A percentile compares a stretch with the other conserved stretches of the same genome.
Conservation (phyloP, 768 basidiomycete genomes). For the Trametes sanguinea region DNA sequence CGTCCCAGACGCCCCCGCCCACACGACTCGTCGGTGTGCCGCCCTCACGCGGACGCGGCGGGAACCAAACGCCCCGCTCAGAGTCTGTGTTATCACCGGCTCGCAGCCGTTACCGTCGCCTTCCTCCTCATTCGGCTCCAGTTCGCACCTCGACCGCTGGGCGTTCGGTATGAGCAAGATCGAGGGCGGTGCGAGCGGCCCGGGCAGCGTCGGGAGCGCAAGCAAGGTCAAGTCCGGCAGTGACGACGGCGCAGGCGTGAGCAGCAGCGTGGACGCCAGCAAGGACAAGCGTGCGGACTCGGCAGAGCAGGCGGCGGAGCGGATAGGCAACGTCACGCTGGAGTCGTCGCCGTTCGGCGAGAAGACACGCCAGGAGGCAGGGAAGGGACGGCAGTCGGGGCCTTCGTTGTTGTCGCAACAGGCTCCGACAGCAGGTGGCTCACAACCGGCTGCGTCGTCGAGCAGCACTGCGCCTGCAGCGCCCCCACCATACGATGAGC, state of each 20-base stretch:
- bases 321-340: conserved; percentile 51
- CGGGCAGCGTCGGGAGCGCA: conserved; percentile 34
- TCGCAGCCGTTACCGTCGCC: conserved; percentile 92
- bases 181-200: conserved; percentile 45
- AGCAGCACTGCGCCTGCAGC: conserved; percentile 17
- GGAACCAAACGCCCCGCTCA: conserved; percentile 91
- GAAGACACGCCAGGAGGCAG: conserved; percentile 38
- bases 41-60: conserved; percentile 88
- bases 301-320: conserved; percentile 49
- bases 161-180: conserved; percentile 94
- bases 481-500: conserved; percentile 28
- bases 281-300: conserved; percentile 36
- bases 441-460: conserved; percentile 22
- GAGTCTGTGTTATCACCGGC: conserved; percentile 87
- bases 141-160: conserved; percentile 79
- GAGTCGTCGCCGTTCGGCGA: conserved; percentile 43
- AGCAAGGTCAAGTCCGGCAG: conserved; percentile 31
- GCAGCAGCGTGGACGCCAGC: conserved; percentile 24
- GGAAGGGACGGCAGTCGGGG: conserved; percentile 43
- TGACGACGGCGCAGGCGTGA: conserved; percentile 14
- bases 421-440: conserved; percentile 40
- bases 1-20: conserved; percentile 43
- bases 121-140: conserved; percentile 66
- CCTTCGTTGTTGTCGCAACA: conserved; percentile 78
- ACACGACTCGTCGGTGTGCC: conserved; percentile 90